Evolutionary conservation across 1,284 basidiomycete genomes (phyloP).

Genomic region (Melampsora larici-populina): DNA sequence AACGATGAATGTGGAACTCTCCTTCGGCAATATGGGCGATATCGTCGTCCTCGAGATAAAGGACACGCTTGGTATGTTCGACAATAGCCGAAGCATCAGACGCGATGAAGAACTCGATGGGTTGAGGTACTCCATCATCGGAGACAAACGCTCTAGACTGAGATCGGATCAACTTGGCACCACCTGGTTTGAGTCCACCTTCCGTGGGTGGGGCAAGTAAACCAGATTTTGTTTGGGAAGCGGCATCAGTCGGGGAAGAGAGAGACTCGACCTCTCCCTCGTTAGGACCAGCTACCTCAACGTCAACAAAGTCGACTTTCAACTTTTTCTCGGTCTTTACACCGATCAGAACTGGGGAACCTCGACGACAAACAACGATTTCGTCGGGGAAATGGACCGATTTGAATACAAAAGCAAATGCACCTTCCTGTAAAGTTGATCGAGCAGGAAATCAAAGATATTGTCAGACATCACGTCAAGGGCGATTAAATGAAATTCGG

Average conservation of each 20-base stretch:
- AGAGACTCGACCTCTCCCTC: constrained; percentile 59
- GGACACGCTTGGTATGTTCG: constrained; percentile 97
- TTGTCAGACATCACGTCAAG: not conserved
- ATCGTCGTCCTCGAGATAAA: constrained; percentile 98
- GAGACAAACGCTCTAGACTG: constrained; percentile 98
- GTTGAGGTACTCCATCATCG: constrained; percentile 95
- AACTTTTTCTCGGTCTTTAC: constrained; percentile 99
- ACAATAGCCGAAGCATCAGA: constrained; percentile 95
- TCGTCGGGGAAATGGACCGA: constrained; percentile 94
- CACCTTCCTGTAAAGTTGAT: constrained; percentile 66
- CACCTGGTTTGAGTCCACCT: constrained; percentile 56
- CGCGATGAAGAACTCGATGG: constrained; percentile 99
- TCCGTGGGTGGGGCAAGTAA: constrained; percentile 39
- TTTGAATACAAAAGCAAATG: constrained; percentile 99
- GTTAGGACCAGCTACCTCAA: constrained; percentile 77
- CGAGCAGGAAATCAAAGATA: too few relatives aligned
- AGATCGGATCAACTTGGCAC: constrained; percentile 82
- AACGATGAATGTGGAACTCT: constrained; percentile 96
- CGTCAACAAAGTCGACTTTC: constrained; percentile 99
- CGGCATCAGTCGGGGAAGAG: constrained; percentile 40
- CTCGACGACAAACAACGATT: constrained; percentile 90
- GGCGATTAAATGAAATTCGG: not conserved
- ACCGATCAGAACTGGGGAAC: constrained; percentile 93
- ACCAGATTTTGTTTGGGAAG: constrained; percentile 42
- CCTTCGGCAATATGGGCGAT: constrained; percentile 97